Conservation (phyloP, 2,329 filamentous ascomycete species). For the Penicillium sumatraense region DNA sequence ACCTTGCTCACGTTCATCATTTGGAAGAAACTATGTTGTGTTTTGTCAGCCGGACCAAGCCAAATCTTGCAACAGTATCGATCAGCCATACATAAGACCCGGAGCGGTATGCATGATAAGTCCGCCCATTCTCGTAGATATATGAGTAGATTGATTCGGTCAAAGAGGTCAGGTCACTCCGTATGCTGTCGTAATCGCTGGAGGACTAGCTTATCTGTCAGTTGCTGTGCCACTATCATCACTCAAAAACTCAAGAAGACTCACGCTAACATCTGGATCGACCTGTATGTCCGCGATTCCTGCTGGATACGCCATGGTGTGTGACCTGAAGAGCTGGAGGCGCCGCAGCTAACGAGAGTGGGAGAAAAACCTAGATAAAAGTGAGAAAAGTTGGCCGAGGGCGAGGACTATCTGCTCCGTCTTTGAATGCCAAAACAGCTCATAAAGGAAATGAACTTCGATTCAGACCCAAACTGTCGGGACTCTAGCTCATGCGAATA, state of each 20-base stretch:
- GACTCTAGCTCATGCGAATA: background rate
- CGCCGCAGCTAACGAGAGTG: background rate
- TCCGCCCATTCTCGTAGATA: constrained; percentile 38
- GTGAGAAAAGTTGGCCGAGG: background rate
- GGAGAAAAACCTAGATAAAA: background rate
- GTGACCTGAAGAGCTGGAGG: background rate
- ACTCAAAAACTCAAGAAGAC: background rate
- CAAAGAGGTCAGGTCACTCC: constrained; percentile 25
- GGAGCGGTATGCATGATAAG: constrained; percentile 37
- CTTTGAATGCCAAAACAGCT: background rate
- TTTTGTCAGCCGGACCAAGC: background rate
- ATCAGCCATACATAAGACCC: constrained; percentile 19
- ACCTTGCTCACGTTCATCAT: constrained; percentile 27
- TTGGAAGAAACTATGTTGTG: constrained; percentile 23
- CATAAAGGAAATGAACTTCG: background rate
- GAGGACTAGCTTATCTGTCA: constrained; percentile 8
- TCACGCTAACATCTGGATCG: constrained; percentile 16
- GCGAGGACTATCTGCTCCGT: background rate
- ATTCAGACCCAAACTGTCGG: constrained; percentile 9
- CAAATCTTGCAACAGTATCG: background rate
- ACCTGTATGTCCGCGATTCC: constrained; percentile 11
- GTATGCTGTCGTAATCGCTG: constrained; percentile 18
- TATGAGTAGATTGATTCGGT: constrained; percentile 22
- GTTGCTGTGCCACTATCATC: background rate
- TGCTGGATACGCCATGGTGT: constrained; percentile 1